phyloP scores from a whole-genome alignment of 192 early-diverging fungal species.

The Umbelopsis ramanniana region DNA sequence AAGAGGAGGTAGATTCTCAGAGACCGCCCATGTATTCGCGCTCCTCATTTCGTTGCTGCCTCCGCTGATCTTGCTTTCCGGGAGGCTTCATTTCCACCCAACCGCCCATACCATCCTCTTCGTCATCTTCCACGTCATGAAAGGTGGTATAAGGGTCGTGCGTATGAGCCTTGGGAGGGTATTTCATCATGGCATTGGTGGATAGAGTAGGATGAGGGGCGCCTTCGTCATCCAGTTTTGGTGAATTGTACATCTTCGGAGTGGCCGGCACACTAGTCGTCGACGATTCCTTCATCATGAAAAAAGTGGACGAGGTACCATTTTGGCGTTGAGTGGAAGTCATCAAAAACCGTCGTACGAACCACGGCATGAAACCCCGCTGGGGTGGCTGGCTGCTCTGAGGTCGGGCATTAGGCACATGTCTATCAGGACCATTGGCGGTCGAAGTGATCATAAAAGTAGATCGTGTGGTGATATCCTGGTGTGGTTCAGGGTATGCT shows the following conservation, averaged over 20 bases:
- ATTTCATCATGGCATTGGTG: constrained; percentile 19
- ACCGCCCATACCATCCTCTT: background rate
- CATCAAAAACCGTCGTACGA: constrained; percentile 6
- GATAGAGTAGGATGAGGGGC: constrained; percentile 10
- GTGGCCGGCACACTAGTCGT: background rate
- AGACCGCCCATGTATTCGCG: constrained; percentile 3
- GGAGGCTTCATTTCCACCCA: constrained; percentile 10
- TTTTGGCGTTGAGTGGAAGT: constrained; percentile 19
- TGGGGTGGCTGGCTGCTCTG: background rate
- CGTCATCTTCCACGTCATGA: background rate
- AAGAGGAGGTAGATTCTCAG: background rate
- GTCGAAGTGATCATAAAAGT: background rate
- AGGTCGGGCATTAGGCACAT: background rate
- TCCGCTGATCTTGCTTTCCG: background rate
- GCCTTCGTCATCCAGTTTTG: background rate
- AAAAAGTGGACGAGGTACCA: constrained; percentile 2
- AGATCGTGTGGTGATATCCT: background rate
- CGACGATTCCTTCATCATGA: constrained; percentile 16
- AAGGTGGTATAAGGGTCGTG: constrained; percentile 20
- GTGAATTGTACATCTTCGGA: constrained; percentile 16
- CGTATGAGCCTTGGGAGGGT: constrained; percentile 5
- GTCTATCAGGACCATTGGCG: background rate
- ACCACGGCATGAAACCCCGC: constrained; percentile 18
- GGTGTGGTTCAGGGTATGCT: background rate
- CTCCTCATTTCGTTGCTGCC: background rate